A percentile compares a stretch with the other conserved stretches of the same genome.
Conservation (phyloP, 1,284 basidiomycete species). For the Salmacisia buchloeana region DNA sequence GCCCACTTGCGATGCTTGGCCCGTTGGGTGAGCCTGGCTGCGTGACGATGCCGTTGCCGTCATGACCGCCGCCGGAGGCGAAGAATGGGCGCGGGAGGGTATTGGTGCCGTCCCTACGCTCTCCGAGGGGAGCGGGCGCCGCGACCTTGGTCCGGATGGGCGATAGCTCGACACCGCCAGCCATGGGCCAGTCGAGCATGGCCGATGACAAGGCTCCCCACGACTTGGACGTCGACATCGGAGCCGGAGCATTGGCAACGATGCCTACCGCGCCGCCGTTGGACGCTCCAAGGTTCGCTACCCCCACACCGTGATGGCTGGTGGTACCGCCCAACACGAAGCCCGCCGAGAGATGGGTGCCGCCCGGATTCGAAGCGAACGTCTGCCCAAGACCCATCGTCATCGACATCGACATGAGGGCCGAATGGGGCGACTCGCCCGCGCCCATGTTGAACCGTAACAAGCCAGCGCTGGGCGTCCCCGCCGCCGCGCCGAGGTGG, state of each 20-base stretch:
- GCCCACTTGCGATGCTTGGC: too few species aligned
- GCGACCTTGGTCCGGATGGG: neutral
- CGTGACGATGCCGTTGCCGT: too few species aligned
- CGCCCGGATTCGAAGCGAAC: neutral
- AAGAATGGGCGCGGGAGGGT: neutral
- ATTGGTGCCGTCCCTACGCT: neutral
- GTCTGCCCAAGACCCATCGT: neutral
- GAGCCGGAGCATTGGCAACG: too few species aligned
- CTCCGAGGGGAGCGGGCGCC: neutral
- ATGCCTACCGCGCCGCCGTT: too few species aligned
- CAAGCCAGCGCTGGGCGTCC: conserved; percentile 5
- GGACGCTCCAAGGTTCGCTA: too few species aligned
- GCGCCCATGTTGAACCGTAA: neutral
- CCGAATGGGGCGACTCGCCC: neutral
- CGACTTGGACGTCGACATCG: neutral
- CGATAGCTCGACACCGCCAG: conserved; percentile 4
- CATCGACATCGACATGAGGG: neutral
- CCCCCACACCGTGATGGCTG: too few species aligned
- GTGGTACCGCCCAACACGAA: too few species aligned
- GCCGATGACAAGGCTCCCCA: conserved; percentile 1
- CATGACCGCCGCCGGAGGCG: neutral
- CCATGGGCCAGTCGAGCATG: conserved; percentile 1
- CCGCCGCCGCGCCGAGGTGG: neutral
- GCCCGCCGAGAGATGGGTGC: too few species aligned
- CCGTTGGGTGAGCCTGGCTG: neutral